Base-by-base conservation (phyloP, 345 rosid species). In the Populus ilicifolia region DNA sequence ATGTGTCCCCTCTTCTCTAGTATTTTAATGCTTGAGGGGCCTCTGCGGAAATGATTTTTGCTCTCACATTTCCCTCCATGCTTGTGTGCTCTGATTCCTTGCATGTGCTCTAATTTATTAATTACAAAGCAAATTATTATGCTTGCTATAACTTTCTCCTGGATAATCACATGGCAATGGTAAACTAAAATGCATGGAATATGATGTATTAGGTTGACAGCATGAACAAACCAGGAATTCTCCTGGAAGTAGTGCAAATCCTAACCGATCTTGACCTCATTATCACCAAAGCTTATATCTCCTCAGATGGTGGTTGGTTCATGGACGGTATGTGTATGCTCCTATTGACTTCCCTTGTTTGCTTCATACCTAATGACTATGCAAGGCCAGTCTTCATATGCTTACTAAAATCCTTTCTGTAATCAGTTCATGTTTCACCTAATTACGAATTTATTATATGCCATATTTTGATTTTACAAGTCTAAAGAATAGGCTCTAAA, bases 221-320 rank as follows among this genome's bases (percentile, higher is more conserved):
- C 83, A 83, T 90, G 91, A 95, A 92, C 86, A 95, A 93, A 80
- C 97, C 94, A 13, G 99, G 99, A 82, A 95, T 95, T 73, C 80
- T 95, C 43, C 89, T 95, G 30, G 99, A 93, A 90, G 99, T 90
- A 48, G 99, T 95, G 68, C 97, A 95, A 85, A 85, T 92, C n/a
- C 86, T 95, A 16, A 81, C 94, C 0, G 99, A 95, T 83, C 89
- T 93, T 16, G 92, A 95, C 86, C 91, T 95, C 75, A 89, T 85
- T n/a, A 92, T 95, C 85, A 87, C 91, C 68, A 95, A 95, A 80
- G 99, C 99, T 33, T 93, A 93, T 84, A 86, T 95, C 78, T 95
- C 99, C 78, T 93, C 99, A 21, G 99, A 95, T 81, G 98, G 99
- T 10, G 97, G 97, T 81, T 95, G 99, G 99, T 92, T 93, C 88